These are phyloP conservation scores for Naganishia kalamii DNA, from an alignment of 768 basidiomycete genomes.

Conservation along the genomic window DNA sequence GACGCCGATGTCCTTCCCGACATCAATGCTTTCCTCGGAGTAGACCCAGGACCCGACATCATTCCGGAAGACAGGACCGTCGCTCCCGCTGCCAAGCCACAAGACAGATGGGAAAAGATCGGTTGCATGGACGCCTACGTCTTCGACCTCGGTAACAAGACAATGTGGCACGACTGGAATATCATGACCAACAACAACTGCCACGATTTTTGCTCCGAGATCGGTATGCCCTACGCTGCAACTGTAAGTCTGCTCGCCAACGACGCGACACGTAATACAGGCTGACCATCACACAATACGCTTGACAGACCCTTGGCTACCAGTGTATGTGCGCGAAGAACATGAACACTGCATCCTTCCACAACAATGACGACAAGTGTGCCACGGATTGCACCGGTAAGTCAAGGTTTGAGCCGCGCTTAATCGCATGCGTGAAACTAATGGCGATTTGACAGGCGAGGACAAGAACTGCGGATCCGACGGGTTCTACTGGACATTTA, in stretches of 20 bases:
- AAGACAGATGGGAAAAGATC: slow-evolving; percentile 9
- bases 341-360: not conserved
- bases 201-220: slow-evolving; percentile 18
- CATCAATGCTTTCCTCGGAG: slow-evolving; percentile 13
- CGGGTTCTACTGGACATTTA: not conserved
- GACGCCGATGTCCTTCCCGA: not conserved
- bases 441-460: not conserved
- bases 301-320: not conserved
- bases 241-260: not conserved
- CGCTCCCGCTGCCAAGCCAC: not conserved
- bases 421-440: not conserved
- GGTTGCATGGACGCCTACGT: slow-evolving; percentile 13
- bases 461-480: slow-evolving; percentile 10
- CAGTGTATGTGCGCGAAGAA: slow-evolving; percentile 11
- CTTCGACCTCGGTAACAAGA: slow-evolving; percentile 8
- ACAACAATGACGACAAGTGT: slow-evolving; percentile 3
- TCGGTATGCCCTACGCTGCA: slow-evolving; percentile 13
- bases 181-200: slow-evolving; percentile 8
- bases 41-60: not conserved
- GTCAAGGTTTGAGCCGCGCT: not conserved
- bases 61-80: not conserved
- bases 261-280: not conserved
- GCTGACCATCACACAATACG: not conserved
- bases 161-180: slow-evolving; percentile 16
- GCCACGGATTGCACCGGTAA: slow-evolving; percentile 7